A percentile compares a stretch with the other conserved stretches of the same genome.
phyloP scores from a whole-genome alignment of 169 alveolate genomes.

The Cryptosporidium sp. region DNA sequence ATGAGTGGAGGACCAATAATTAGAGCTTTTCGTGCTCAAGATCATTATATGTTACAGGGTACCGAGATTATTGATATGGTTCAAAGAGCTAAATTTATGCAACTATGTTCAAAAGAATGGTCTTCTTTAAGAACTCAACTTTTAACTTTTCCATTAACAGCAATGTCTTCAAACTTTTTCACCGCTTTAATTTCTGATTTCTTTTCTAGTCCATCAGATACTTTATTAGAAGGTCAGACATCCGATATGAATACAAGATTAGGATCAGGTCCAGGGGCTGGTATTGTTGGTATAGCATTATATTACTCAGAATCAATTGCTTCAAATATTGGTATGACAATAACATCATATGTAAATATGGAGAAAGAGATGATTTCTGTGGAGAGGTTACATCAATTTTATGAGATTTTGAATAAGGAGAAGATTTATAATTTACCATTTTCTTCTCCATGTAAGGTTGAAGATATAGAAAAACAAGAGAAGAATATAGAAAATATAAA shows the following conservation, averaged over 20 bases:
- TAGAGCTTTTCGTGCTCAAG: conserved; percentile 60
- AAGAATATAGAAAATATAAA: neutral
- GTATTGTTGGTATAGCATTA: conserved; percentile 78
- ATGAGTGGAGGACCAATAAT: conserved; percentile 75
- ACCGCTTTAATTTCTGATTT: conserved; percentile 7
- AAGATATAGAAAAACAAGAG: neutral
- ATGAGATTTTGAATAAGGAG: conserved; percentile 27
- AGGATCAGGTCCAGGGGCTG: conserved; percentile 59
- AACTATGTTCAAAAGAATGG: conserved; percentile 77
- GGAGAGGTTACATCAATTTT: conserved; percentile 75
- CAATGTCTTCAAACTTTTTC: conserved; percentile 37
- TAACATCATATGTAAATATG: conserved; percentile 70
- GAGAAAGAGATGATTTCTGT: conserved; percentile 81
- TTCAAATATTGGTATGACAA: conserved; percentile 76
- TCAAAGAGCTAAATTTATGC: conserved; percentile 70
- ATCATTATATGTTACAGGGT: conserved; percentile 69
- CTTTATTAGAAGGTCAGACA: neutral
- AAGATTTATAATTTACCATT: neutral
- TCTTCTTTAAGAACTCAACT: conserved; percentile 79
- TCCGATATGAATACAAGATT: neutral
- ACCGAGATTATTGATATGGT: conserved; percentile 61
- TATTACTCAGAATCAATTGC: conserved; percentile 80
- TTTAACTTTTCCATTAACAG: conserved; percentile 79
- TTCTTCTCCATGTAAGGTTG: neutral
- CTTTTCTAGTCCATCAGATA: neutral